These are phyloP conservation scores for Oemleria cerasiformis DNA, from an alignment of 306 rosid genomes.

Conservation along the genomic window DNA sequence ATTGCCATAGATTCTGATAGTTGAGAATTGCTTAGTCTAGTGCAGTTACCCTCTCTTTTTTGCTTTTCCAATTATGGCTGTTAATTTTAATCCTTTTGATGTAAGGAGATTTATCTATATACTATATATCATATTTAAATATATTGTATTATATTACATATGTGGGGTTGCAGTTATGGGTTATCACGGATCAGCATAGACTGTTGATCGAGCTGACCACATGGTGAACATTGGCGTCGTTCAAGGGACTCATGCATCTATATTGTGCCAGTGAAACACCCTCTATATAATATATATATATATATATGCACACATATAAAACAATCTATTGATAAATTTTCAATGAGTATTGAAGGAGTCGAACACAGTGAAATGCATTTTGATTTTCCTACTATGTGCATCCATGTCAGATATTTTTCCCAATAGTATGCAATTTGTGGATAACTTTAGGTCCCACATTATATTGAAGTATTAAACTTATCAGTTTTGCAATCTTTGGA, in stretches of 20 bases:
- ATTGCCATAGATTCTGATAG: not conserved
- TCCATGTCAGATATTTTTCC: slow-evolving; percentile 2
- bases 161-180: too few relatives aligned
- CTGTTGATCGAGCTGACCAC: not conserved
- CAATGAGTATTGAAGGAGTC: not conserved
- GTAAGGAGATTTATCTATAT: not conserved
- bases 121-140: too few relatives aligned
- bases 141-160: too few relatives aligned
- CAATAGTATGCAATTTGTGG: not conserved
- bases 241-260: not conserved
- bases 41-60: not conserved
- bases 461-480: not conserved
- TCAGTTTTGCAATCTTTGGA: not conserved
- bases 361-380: not conserved
- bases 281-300: not conserved
- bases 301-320: not conserved
- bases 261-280: not conserved
- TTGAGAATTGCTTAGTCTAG: not conserved
- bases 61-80: not conserved
- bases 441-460: not conserved
- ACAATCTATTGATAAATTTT: not conserved
- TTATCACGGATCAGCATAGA: not conserved
- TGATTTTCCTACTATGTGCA: not conserved
- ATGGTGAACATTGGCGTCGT: not conserved
- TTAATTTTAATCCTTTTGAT: not conserved